Conservation (phyloP, 768 basidiomycete genomes). For the Butyriboletus loyo region DNA sequence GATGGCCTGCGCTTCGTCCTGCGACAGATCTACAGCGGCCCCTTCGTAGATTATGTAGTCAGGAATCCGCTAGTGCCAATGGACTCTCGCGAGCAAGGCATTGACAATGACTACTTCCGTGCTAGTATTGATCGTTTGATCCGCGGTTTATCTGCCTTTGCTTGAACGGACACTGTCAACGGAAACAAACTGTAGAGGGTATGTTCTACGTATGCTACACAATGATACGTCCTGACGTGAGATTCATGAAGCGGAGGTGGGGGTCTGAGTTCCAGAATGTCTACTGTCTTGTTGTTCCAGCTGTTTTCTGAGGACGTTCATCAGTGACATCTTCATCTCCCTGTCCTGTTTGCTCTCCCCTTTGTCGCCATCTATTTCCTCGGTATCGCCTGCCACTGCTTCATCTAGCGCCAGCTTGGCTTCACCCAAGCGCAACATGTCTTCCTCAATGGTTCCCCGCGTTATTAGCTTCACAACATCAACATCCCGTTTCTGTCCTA, state of each 20-base stretch:
- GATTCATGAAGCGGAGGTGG: constrained; percentile 5
- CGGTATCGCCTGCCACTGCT: constrained; percentile 78
- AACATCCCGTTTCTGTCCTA: constrained; percentile 92
- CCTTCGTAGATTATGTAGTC: constrained; percentile 91
- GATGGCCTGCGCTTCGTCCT: constrained; percentile 82
- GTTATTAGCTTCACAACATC: constrained; percentile 94
- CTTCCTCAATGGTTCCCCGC: constrained; percentile 91
- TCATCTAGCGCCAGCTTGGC: constrained; percentile 92
- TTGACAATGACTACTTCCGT: constrained; percentile 93
- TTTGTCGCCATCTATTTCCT: constrained; percentile 56
- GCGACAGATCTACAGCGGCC: constrained; percentile 89
- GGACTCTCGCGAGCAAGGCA: constrained; percentile 79
- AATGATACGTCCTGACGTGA: constrained; percentile 5
- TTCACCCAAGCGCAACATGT: constrained; percentile 85
- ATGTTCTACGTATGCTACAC: constrained; percentile 22
- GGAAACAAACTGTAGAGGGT: constrained; percentile 15
- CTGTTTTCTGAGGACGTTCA: constrained; percentile 81
- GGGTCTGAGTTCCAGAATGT: constrained; percentile 4
- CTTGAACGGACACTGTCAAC: constrained; percentile 14
- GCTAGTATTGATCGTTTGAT: constrained; percentile 74
- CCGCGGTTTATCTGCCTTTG: constrained; percentile 52
- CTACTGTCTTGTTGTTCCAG: constrained; percentile 55
- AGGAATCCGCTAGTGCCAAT: constrained; percentile 84
- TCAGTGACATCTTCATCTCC: constrained; percentile 82
- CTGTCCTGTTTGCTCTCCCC: constrained; percentile 65